Conservation (phyloP, 2,329 filamentous ascomycete genomes). For the Colletotrichum chlorophyti region DNA sequence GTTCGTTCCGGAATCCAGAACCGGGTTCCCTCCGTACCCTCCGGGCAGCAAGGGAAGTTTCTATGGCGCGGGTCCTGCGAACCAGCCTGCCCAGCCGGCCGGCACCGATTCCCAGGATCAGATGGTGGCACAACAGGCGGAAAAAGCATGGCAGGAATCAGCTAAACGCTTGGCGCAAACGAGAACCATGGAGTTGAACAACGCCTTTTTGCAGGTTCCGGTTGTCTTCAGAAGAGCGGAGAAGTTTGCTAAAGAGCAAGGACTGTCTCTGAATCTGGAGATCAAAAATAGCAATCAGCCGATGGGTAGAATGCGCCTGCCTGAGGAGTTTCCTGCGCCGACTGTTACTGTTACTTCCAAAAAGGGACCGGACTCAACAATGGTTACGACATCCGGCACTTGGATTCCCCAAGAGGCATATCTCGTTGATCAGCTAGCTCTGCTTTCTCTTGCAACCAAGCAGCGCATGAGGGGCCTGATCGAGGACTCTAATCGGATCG, state of each 20-base stretch:
- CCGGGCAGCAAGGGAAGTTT: conserved; percentile 63
- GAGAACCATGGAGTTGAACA: conserved; percentile 72
- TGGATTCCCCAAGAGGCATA: conserved; percentile 79
- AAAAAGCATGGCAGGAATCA: conserved; percentile 71
- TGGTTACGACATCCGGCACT: conserved; percentile 68
- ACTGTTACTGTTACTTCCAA: conserved; percentile 61
- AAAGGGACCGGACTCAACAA: conserved; percentile 66
- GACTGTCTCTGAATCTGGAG: conserved; percentile 62
- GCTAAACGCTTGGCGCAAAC: conserved; percentile 66
- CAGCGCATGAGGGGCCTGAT: conserved; percentile 78
- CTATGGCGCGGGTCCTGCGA: conserved; percentile 70
- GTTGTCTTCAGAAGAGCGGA: conserved; percentile 63
- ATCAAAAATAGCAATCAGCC: conserved; percentile 52
- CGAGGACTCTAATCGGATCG: conserved; percentile 76
- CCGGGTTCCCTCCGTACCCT: conserved; percentile 62
- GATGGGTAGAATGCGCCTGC: conserved; percentile 56
- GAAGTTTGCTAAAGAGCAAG: conserved; percentile 65
- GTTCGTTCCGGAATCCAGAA: conserved; percentile 60
- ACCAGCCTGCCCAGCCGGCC: conserved; percentile 61
- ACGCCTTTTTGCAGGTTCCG: conserved; percentile 76
- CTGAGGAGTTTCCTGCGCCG: conserved; percentile 57
- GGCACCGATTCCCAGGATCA: conserved; percentile 63
- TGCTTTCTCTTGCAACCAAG: conserved; percentile 84
- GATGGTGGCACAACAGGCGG: conserved; percentile 69
- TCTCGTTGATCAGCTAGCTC: conserved; percentile 81